These are phyloP conservation scores for Coemansia biformis DNA, from an alignment of 192 early-diverging fungal genomes.

Conservation along the genomic window DNA sequence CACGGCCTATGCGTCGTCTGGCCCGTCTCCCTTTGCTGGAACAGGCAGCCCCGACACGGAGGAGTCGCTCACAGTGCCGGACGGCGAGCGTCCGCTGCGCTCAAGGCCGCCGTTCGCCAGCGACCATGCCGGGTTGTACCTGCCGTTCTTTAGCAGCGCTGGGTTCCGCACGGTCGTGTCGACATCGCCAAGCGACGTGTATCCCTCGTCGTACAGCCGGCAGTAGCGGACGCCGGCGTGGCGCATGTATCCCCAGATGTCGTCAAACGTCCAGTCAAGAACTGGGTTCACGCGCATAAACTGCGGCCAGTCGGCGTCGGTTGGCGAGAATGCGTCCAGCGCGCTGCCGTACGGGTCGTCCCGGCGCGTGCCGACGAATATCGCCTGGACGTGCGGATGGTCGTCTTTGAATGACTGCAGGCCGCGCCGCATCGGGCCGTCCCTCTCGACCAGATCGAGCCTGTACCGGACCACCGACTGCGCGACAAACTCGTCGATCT, in stretches of 20 bases:
- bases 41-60: constrained; percentile 56
- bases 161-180: constrained; percentile 85
- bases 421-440: constrained; percentile 72
- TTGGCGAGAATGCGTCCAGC: constrained; percentile 58
- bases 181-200: constrained; percentile 85
- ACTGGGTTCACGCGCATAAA: constrained; percentile 91
- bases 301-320: constrained; percentile 85
- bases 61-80: constrained; percentile 10
- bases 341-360: constrained; percentile 67
- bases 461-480: constrained; percentile 64
- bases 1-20: too few relatives aligned
- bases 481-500: constrained; percentile 84
- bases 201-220: constrained; percentile 83
- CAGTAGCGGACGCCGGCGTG: constrained; percentile 73
- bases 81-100: constrained; percentile 42
- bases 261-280: constrained; percentile 80
- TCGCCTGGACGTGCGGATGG: constrained; percentile 57
- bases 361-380: constrained; percentile 77
- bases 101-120: constrained; percentile 27
- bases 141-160: constrained; percentile 53
- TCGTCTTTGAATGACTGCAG: constrained; percentile 64
- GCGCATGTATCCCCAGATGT: constrained; percentile 77
- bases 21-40: constrained; percentile 57
- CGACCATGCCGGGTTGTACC: constrained; percentile 29
- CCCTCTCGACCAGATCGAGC: constrained; percentile 60